phyloP scores from a whole-genome alignment of 768 basidiomycete genomes.

The Hypsizygus marmoreus region DNA sequence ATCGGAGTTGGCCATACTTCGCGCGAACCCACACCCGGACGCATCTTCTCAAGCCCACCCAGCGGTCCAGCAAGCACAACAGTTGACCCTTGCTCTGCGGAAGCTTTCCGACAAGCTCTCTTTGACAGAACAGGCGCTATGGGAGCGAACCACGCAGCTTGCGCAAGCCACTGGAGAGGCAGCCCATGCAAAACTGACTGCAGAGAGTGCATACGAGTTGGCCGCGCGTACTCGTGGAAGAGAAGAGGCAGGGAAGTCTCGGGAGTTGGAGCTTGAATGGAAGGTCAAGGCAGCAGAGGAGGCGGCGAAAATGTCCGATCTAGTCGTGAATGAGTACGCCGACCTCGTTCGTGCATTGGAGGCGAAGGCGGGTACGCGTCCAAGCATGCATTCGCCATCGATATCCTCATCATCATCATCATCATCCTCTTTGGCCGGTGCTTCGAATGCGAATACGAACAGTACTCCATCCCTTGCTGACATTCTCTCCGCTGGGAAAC shows the following conservation, averaged over 20 bases:
- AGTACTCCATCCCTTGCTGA: slow-evolving; percentile 28
- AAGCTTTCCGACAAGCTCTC: slow-evolving; percentile 69
- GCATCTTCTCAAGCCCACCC: slow-evolving; percentile 26
- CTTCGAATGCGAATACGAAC: neutral
- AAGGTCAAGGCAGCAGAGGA: slow-evolving; percentile 53
- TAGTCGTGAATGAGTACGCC: slow-evolving; percentile 73
- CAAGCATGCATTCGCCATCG: neutral
- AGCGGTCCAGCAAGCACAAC: slow-evolving; percentile 35
- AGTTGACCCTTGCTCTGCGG: slow-evolving; percentile 71
- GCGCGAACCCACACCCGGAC: slow-evolving; percentile 50
- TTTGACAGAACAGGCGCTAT: slow-evolving; percentile 57
- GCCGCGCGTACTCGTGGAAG: slow-evolving; percentile 53
- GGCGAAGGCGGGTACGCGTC: slow-evolving; percentile 31
- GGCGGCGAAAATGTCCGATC: slow-evolving; percentile 61
- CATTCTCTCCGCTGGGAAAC: slow-evolving; percentile 49
- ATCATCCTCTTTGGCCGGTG: neutral
- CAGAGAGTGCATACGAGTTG: slow-evolving; percentile 56
- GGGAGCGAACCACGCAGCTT: slow-evolving; percentile 50
- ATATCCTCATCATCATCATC: slow-evolving; percentile 2
- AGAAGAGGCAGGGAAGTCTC: slow-evolving; percentile 52
- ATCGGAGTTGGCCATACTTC: slow-evolving; percentile 58
- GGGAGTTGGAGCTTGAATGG: slow-evolving; percentile 51
- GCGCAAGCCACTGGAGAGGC: slow-evolving; percentile 44
- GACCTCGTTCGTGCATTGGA: slow-evolving; percentile 70
- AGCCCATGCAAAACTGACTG: slow-evolving; percentile 38